These are phyloP conservation scores for Fibroporia radiculosa DNA, from an alignment of 768 basidiomycete species.

Conservation along the genomic window DNA sequence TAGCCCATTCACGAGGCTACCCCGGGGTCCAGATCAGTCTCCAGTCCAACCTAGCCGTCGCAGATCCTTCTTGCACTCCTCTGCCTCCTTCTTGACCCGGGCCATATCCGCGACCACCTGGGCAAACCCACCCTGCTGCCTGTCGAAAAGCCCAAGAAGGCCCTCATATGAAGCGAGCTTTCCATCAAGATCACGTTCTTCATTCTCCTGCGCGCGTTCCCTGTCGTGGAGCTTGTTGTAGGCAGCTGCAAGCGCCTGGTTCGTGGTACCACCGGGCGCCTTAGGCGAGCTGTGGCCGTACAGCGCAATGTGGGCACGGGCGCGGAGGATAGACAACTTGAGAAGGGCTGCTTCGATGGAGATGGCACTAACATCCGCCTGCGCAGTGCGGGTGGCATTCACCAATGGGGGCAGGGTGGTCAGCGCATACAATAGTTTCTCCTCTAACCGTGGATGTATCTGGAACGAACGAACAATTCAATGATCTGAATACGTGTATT, in stretches of 20 bases:
- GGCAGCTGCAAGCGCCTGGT: constrained; percentile 26
- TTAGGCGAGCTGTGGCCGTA: constrained; percentile 28
- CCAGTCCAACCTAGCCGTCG: constrained; percentile 45
- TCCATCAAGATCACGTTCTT: constrained; percentile 29
- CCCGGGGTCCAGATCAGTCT: constrained; percentile 22
- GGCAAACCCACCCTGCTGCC: constrained; percentile 29
- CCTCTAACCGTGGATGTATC: constrained; percentile 28
- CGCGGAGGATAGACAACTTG: constrained; percentile 39
- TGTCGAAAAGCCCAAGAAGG: constrained; percentile 35
- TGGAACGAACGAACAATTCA: constrained; percentile 2
- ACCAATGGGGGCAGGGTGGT: constrained; percentile 23
- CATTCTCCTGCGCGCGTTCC: constrained; percentile 28
- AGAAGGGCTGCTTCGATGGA: constrained; percentile 39
- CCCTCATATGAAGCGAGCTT: constrained; percentile 35
- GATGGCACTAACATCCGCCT: constrained; percentile 34
- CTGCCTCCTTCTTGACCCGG: constrained; percentile 37
- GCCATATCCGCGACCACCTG: constrained; percentile 44
- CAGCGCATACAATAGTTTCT: constrained; percentile 22
- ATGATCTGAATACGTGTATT: background rate
- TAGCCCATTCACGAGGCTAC: too few relatives aligned
- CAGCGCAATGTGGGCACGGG: constrained; percentile 29
- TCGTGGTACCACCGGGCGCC: constrained; percentile 20
- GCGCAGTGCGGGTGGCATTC: constrained; percentile 25
- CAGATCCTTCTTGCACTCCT: constrained; percentile 43
- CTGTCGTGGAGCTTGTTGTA: constrained; percentile 28